Evolutionary conservation across 2,329 filamentous ascomycete species (phyloP), one percentile per base, ranked within the genome.

Genomic region (Aspergillus neoniger): DNA sequence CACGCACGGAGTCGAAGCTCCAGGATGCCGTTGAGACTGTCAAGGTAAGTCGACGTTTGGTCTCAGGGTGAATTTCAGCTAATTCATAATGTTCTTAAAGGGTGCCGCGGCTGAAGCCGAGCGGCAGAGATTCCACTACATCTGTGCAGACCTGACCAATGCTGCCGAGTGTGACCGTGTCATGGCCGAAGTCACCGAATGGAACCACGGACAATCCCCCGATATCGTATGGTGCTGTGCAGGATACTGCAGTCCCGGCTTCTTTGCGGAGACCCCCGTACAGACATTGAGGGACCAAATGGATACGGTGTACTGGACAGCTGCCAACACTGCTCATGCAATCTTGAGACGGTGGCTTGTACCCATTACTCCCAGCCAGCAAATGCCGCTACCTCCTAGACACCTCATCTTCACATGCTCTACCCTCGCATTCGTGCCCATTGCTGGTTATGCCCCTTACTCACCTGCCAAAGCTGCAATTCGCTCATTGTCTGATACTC

Each of bases 221-320:
- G 94, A 98, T 73, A 83, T 97, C 59, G 90, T 98, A 36, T 98
- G 95, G 92, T 93, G 91, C 73, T 85, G 92, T 54, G 94, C 94
- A 3, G 94, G 94, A 62, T 82, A 85, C 65, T 85, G 90, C 5
- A 83, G 81, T 15, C 93, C 93, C 0, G 83, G 86, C 38, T 88
- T 96, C 63, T 96, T 94, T 79, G 76, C 91, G 65, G 91, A 96
- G 63, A 87, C 86, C 41, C 83, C 89, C 8, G 80, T 91, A 55
- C 79, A 87, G 7, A 85, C 84, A 10, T 80, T 92, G 66, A 85
- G 89, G 44, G 81, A 83, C 65, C 91, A 96, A 75, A 96, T 96
- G 91, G 91, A 96, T 72, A 85, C 94, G 67, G 94, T 97, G 78
- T 98, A 91, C 80, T 96, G 89, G 84, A 91, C 91, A 52, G 87